Evolutionary conservation across 805 yeast genomes (phyloP).

Genomic region (Clavispora asparagi): DNA sequence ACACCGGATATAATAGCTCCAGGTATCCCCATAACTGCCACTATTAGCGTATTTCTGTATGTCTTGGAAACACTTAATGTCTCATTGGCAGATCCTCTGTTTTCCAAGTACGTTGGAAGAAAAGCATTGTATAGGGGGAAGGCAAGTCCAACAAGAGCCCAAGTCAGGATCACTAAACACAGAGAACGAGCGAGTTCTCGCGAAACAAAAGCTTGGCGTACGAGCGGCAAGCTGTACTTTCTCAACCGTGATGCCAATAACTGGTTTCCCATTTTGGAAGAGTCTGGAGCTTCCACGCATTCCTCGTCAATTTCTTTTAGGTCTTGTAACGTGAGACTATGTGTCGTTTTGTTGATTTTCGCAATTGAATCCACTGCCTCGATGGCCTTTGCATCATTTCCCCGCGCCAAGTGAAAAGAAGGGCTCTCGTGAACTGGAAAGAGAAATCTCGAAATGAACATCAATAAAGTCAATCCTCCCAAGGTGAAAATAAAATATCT

Average conservation of each 20-base stretch:
- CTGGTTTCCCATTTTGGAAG: constrained; percentile 4
- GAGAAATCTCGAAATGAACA: constrained; percentile 29
- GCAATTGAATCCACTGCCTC: constrained; percentile 42
- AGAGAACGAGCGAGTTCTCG: constrained; percentile 42
- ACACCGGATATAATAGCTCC: constrained; percentile 11
- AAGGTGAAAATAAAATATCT: constrained; percentile 48
- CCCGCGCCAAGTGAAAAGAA: constrained; percentile 47
- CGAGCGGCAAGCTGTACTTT: constrained; percentile 30
- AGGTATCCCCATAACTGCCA: constrained; percentile 14
- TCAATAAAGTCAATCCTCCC: constrained; percentile 41
- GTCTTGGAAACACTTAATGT: constrained; percentile 28
- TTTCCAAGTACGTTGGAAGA: constrained; percentile 37
- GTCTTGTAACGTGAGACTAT: constrained; percentile 42
- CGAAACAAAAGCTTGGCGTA: constrained; percentile 44
- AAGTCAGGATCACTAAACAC: constrained; percentile 37
- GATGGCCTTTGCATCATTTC: constrained; percentile 47
- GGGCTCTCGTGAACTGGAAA: constrained; percentile 51
- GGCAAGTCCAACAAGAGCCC: constrained; percentile 42
- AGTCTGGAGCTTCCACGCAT: constrained; percentile 4
- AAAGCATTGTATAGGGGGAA: constrained; percentile 16
- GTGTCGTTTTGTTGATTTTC: constrained; percentile 35
- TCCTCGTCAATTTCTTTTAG: constrained; percentile 39
- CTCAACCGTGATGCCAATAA: constrained; percentile 3
- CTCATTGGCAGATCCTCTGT: constrained; percentile 26
- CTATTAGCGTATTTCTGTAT: constrained; percentile 13